A percentile compares a stretch with the other conserved stretches of the same genome.
Evolutionary conservation across 1,284 basidiomycete species (phyloP).

Genomic region (Apiotrichum porosum): DNA sequence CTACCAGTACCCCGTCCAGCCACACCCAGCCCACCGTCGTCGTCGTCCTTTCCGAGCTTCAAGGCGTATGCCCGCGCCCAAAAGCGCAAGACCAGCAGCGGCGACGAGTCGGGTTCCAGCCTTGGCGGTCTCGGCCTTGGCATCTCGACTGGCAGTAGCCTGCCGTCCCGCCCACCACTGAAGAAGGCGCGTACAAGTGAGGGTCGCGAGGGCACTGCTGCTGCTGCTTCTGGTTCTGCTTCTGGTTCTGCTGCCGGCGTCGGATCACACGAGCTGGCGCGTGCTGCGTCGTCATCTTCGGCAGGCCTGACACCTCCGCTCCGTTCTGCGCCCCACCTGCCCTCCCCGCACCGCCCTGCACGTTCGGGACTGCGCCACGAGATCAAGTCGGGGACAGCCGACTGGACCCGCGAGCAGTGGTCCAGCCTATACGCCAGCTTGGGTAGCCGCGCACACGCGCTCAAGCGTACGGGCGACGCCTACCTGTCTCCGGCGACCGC

Average conservation of each 20-base stretch:
- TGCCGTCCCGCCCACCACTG: slow-evolving; percentile 4
- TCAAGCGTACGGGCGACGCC: slow-evolving; percentile 43
- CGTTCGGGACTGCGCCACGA: slow-evolving; percentile 17
- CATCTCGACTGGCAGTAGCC: slow-evolving; percentile 1
- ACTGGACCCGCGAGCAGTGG: slow-evolving; percentile 21
- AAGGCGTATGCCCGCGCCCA: slow-evolving; percentile 15
- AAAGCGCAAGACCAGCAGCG: slow-evolving; percentile 9
- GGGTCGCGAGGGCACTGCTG: background rate
- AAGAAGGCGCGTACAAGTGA: slow-evolving; percentile 14
- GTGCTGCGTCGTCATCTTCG: background rate
- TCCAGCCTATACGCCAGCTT: background rate
- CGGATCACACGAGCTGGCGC: slow-evolving; percentile 5
- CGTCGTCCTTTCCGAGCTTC: slow-evolving; percentile 12
- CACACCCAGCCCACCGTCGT: slow-evolving; percentile 18
- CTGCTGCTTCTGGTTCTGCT: background rate
- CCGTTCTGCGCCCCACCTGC: background rate
- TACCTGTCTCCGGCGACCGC: slow-evolving; percentile 24
- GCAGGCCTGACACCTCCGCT: slow-evolving; percentile 7
- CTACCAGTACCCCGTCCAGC: slow-evolving; percentile 20
- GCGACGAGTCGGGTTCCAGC: background rate
- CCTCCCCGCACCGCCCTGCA: slow-evolving; percentile 8
- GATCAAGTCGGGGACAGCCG: slow-evolving; percentile 13
- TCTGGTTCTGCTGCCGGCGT: background rate
- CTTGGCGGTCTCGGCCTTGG: slow-evolving; percentile 17
- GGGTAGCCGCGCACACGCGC: slow-evolving; percentile 28